phyloP scores from a whole-genome alignment of 768 basidiomycete species.

The Lactifluus piperatus region DNA sequence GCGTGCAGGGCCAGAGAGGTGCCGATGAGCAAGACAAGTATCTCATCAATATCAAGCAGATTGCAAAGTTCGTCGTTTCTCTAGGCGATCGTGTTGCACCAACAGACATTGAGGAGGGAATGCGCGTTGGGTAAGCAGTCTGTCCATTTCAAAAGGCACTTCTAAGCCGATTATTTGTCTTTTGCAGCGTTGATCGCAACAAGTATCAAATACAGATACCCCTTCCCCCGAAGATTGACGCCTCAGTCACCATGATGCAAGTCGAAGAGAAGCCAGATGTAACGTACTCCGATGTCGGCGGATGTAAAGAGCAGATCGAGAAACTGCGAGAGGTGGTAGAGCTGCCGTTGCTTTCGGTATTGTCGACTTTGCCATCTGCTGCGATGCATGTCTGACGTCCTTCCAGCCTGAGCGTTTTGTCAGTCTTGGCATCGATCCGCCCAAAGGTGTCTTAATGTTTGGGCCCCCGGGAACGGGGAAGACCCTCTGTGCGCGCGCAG shows the following conservation, averaged over 20 bases:
- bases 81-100: constrained; percentile 93
- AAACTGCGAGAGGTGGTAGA: constrained; percentile 98
- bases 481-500: constrained; percentile 95
- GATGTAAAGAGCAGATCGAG: constrained; percentile 99
- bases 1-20: constrained; percentile 81
- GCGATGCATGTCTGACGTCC: not conserved
- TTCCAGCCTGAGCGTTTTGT: constrained; percentile 95
- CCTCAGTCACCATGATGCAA: constrained; percentile 99
- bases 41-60: constrained; percentile 99
- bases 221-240: constrained; percentile 96
- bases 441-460: constrained; percentile 93
- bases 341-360: constrained; percentile 84
- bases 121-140: constrained; percentile 88
- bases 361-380: constrained; percentile 24
- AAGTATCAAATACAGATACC: constrained; percentile 99
- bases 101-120: constrained; percentile 99
- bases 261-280: constrained; percentile 98
- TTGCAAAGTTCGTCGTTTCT: constrained; percentile 98
- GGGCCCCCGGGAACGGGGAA: constrained; percentile 98
- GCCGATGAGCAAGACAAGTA: constrained; percentile 99
- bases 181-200: constrained; percentile 79
- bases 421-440: constrained; percentile 96
- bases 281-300: constrained; percentile 95
- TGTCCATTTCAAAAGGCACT: not conserved
- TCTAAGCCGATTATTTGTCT: not conserved